Conservation (phyloP, 2,329 filamentous ascomycete species). For the Phoma sp. region DNA sequence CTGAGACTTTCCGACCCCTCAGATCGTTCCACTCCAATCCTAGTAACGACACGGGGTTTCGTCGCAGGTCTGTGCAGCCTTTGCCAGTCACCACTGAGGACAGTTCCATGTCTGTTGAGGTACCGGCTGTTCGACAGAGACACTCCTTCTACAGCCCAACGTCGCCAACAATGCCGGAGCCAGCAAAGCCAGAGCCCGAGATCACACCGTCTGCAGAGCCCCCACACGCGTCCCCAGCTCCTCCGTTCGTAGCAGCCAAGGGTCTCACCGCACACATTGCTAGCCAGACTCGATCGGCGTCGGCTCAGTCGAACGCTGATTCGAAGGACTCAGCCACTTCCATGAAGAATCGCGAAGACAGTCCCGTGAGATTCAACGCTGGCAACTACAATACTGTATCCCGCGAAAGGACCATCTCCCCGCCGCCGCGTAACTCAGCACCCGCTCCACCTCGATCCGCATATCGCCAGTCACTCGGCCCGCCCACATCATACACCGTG, state of each 20-base stretch:
- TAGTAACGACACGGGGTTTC: constrained; percentile 34
- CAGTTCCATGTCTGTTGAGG: constrained; percentile 28
- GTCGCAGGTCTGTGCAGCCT: constrained; percentile 50
- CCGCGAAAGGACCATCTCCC: constrained; percentile 38
- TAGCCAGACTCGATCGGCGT: constrained; percentile 9
- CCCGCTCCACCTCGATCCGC: constrained; percentile 32
- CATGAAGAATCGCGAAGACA: constrained; percentile 24
- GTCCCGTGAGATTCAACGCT: constrained; percentile 31
- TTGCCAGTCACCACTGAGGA: constrained; percentile 47
- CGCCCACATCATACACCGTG: constrained; percentile 11
- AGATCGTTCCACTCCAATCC: constrained; percentile 51
- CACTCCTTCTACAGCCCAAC: constrained; percentile 42
- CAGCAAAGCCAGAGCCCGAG: constrained; percentile 14
- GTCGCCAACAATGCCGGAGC: constrained; percentile 31
- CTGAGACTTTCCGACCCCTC: constrained; percentile 43
- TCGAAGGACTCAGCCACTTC: too few relatives aligned
- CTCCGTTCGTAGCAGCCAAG: constrained; percentile 5
- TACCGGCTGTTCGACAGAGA: constrained; percentile 30
- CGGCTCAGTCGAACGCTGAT: neutral
- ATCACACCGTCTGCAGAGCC: neutral
- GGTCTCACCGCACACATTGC: constrained; percentile 15
- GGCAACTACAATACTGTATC: constrained; percentile 36
- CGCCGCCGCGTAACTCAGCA: constrained; percentile 37
- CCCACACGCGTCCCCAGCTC: neutral
- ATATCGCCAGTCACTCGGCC: constrained; percentile 38